Base-by-base conservation (phyloP, 2,329 filamentous ascomycete genomes). In the Xylariaceae sp. region DNA sequence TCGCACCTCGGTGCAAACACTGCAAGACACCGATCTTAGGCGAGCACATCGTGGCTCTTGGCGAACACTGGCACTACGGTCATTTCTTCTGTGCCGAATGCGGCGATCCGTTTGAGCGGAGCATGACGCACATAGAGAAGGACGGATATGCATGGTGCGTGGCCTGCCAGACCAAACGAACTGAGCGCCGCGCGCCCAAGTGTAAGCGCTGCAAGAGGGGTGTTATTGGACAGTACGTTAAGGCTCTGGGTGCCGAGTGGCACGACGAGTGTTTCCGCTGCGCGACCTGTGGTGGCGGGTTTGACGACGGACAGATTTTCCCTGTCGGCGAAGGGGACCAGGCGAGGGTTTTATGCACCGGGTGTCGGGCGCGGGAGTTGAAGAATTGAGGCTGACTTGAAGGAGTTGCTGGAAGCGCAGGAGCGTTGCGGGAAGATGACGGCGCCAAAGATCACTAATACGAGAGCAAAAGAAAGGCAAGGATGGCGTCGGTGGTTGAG, bases 11-110 rank as follows among this genome's bases (percentile, higher is more conserved):
- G 40, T 99, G 94, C 79, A 94, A 94, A 74, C 91, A 89, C 70
- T 99, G 94, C 80, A 91, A 88, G 70, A 99, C 94, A 7, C 92
- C 94, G 3, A 99, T 99, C 65, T 85, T 97, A 62, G 92, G 92
- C 40, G 92, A 97, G 72, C 90, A 97, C 62, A 86, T 96, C 30
- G 86, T 96, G 13, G 94, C 94, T 1, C 89, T 95, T 53, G 94
- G 94, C 1, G 83, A 86, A n/a, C 91, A 96, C 72, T 99, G 90
- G 89, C 94, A 99, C 70, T 88, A 89, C 49, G 94, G 94, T 0
- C 94, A 99, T 73, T 99, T 99, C 75, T 99, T 99, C 80, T 99
- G 94, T 68, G 94, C 94, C 40, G 91, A 99, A 77, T 99, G 94
- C 69, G 94, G 94, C 62, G 92, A 99, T 74, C 92, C 94, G 0